Evolutionary conservation across 192 early-diverging fungal genomes (phyloP).

Genomic region (Dissophora ornata): DNA sequence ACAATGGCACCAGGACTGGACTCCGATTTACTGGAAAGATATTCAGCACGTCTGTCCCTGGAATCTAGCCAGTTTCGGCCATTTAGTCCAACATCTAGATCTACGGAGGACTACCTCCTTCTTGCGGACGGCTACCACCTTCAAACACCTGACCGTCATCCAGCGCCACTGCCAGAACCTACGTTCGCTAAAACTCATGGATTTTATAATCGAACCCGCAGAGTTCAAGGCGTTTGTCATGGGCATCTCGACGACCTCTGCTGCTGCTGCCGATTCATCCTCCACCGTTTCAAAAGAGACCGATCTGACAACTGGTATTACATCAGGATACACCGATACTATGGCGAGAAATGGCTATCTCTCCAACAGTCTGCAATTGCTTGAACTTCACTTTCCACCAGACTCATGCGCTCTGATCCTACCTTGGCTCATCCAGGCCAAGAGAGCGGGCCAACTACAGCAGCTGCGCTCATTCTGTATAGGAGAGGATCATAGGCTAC

Average conservation of each 20-base stretch:
- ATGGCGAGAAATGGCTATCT: neutral
- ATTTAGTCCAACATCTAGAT: neutral
- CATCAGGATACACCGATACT: neutral
- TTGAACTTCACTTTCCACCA: neutral
- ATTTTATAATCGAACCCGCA: neutral
- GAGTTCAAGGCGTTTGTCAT: neutral
- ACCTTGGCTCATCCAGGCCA: slow-evolving; percentile 5
- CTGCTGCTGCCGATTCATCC: neutral
- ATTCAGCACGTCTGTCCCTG: neutral
- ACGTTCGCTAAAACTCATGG: neutral
- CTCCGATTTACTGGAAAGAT: slow-evolving; percentile 5
- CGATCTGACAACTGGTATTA: too few species aligned
- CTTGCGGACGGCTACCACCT: neutral
- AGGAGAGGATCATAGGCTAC: neutral
- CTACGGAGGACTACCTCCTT: neutral
- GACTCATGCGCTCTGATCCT: neutral
- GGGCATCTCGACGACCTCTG: neutral
- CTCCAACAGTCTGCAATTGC: slow-evolving; percentile 4
- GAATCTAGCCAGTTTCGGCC: neutral
- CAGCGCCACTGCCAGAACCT: slow-evolving; percentile 13
- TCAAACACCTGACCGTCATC: neutral
- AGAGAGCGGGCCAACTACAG: slow-evolving; percentile 1
- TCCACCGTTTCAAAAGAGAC: too few species aligned
- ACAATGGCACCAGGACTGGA: slow-evolving; percentile 15
- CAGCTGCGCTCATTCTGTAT: neutral